phyloP scores from a whole-genome alignment of 352 stramenopile genomes.

The Peronospora farinosa region DNA sequence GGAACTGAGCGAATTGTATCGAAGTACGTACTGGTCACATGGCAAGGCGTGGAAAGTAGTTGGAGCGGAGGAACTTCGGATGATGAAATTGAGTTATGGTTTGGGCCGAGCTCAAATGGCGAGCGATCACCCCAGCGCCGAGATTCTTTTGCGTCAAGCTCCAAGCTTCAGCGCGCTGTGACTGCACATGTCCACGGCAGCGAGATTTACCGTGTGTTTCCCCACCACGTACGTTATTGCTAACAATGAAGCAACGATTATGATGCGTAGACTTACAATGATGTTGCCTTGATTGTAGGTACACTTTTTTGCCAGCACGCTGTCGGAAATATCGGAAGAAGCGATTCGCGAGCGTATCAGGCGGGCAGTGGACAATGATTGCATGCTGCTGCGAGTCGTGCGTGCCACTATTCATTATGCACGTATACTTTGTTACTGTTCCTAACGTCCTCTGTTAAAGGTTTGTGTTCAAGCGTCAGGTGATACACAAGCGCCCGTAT shows the following conservation, averaged over 20 bases:
- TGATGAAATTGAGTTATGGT: constrained; percentile 61
- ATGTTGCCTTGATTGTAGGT: constrained; percentile 34
- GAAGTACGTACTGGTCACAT: constrained; percentile 86
- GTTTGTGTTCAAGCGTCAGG: constrained; percentile 81
- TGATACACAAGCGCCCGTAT: constrained; percentile 69
- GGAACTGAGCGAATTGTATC: constrained; percentile 78
- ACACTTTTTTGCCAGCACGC: constrained; percentile 76
- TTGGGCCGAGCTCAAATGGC: constrained; percentile 40
- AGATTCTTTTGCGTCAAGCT: constrained; percentile 52
- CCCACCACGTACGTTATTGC: constrained; percentile 59
- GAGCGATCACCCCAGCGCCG: constrained; percentile 30
- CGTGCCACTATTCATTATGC: constrained; percentile 8
- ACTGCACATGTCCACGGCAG: constrained; percentile 75
- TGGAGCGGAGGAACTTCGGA: constrained; percentile 61
- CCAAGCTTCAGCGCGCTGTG: constrained; percentile 72
- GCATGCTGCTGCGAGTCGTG: constrained; percentile 82
- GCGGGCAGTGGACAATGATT: constrained; percentile 79
- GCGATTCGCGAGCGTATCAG: constrained; percentile 77
- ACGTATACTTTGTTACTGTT: background rate
- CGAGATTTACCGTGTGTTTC: constrained; percentile 85
- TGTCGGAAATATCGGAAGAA: constrained; percentile 80
- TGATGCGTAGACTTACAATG: constrained; percentile 1
- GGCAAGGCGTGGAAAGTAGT: constrained; percentile 52
- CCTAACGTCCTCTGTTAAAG: constrained; percentile 22
- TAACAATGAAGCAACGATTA: background rate